Conservation (phyloP, 306 rosid genomes). For the Rosa multiflora region DNA sequence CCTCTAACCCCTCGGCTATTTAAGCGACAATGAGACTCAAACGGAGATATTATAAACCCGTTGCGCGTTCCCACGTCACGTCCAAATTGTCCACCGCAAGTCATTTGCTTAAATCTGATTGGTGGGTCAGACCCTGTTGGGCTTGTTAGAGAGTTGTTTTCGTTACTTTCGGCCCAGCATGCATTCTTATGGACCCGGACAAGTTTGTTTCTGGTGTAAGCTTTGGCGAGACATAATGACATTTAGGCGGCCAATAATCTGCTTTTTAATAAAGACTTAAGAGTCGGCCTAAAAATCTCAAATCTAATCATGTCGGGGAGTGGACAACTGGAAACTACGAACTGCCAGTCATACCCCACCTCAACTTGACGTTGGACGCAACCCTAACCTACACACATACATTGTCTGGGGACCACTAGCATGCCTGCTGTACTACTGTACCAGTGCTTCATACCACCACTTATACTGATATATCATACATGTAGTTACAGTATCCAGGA, state of each 20-base stretch:
- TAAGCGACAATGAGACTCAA: too few species aligned
- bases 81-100: too few species aligned
- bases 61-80: too few species aligned
- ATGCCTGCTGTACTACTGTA: too few species aligned
- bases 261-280: conserved; percentile 35
- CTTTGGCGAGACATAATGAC: conserved; percentile 51
- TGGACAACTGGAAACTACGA: conserved; percentile 43
- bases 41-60: too few species aligned
- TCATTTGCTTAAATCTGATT: background rate
- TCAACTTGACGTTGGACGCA: conserved; percentile 4
- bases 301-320: conserved; percentile 51
- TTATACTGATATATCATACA: background rate
- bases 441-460: too few species aligned
- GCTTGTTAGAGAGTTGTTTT: background rate
- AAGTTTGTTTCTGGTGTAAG: conserved; percentile 19
- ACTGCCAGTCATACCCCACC: conserved; percentile 19
- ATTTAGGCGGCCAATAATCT: conserved; percentile 44
- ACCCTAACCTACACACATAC: background rate
- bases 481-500: background rate
- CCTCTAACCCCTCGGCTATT: too few species aligned
- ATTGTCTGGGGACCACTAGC: background rate
- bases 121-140: background rate
- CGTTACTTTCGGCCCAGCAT: background rate
- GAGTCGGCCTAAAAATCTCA: conserved; percentile 25
- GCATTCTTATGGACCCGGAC: background rate